Conservation (phyloP, 2,329 filamentous ascomycete species). For the Botrytis porri region DNA sequence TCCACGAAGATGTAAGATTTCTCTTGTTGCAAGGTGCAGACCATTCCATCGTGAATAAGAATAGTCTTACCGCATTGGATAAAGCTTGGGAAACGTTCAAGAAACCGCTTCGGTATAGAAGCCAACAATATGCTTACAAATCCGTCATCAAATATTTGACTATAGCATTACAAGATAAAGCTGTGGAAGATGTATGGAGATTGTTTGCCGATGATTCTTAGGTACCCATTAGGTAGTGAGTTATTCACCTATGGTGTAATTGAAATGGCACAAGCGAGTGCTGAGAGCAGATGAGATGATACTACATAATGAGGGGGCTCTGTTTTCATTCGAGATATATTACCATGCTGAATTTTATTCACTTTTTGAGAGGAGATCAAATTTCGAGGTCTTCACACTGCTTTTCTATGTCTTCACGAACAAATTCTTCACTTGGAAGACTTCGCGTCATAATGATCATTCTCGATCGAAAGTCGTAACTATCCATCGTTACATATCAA, state of each 20-base stretch:
- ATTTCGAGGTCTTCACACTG: accelerated
- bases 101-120: no score
- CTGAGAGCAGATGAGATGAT: background rate
- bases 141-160: background rate
- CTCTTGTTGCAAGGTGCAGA: background rate
- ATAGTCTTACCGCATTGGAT: background rate
- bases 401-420: no score
- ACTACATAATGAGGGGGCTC: accelerated
- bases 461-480: no score
- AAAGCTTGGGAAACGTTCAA: accelerated
- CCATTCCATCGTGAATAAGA: background rate
- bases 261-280: accelerated
- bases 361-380: accelerated
- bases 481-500: no score
- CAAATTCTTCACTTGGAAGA: no score
- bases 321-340: background rate
- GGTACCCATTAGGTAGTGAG: background rate
- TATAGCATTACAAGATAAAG: background rate
- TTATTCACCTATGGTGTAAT: background rate
- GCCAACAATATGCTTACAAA: no score
- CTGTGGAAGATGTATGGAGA: background rate
- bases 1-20: background rate
- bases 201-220: background rate
- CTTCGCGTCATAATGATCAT: no score
- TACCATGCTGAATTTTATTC: background rate